Evolutionary conservation across 208 protist species (phyloP).

Genomic region (Vickermania ingenoplastis): DNA sequence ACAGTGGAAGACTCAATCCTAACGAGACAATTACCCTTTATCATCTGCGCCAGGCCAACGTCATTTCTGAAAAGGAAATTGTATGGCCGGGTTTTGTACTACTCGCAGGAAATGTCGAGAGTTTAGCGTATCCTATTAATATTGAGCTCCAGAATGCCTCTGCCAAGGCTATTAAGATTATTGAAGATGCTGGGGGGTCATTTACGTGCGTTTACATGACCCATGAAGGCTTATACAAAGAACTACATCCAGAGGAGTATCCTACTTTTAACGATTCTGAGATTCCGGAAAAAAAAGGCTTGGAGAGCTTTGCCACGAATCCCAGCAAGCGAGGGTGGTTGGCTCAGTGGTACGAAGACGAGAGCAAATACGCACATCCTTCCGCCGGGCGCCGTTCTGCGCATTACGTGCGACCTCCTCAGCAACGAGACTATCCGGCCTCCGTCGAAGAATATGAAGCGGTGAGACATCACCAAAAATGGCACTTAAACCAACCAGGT

Average conservation of each 20-base stretch:
- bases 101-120: slow-evolving; percentile 45
- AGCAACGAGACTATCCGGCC: slow-evolving; percentile 74
- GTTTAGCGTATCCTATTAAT: slow-evolving; percentile 71
- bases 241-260: slow-evolving; percentile 81
- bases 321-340: slow-evolving; percentile 77
- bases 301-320: slow-evolving; percentile 65
- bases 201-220: slow-evolving; percentile 87
- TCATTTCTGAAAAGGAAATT: slow-evolving; percentile 67
- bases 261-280: slow-evolving; percentile 76
- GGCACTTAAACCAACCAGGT: slow-evolving; percentile 84
- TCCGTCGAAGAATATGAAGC: slow-evolving; percentile 82
- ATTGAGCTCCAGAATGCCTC: slow-evolving; percentile 87
- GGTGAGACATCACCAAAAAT: slow-evolving; percentile 90
- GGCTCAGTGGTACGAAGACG: slow-evolving; percentile 81
- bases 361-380: slow-evolving; percentile 81
- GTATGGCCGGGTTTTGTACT: slow-evolving; percentile 85
- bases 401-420: slow-evolving; percentile 75
- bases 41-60: slow-evolving; percentile 58
- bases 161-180: slow-evolving; percentile 59
- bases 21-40: slow-evolving; percentile 87
- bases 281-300: slow-evolving; percentile 65
- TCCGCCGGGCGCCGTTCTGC: slow-evolving; percentile 59
- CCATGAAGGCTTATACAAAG: slow-evolving; percentile 83
- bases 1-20: slow-evolving; percentile 75
- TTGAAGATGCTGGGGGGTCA: slow-evolving; percentile 80